Evolutionary conservation across 2,329 filamentous ascomycete genomes (phyloP), one percentile per base, ranked within the genome.

Genomic region (Colletotrichum phormii): DNA sequence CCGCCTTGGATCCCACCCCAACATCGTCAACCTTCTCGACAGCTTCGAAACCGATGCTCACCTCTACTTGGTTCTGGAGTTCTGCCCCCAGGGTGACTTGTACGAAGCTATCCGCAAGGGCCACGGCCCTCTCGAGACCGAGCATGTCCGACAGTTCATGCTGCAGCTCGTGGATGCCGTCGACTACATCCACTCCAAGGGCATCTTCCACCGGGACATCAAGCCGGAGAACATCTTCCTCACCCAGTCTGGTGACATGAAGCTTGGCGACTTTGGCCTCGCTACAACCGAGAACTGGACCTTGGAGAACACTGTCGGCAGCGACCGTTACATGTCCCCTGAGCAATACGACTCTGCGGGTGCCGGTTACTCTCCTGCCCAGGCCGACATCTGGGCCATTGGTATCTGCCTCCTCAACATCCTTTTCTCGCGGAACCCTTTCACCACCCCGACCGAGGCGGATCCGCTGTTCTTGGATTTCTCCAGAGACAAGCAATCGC

Each of bases 201-300:
- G 95, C 76, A 90, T 98, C 80, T 98, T 95, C 82, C 97, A 99
- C 81, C 94, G 97, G 74, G 97, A 99, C 83, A 98, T 99, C 90
- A 99, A 99, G 86, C 97, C 97, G 0, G 97, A 99, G 88, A 99
- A 99, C 87, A 98, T 99, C 83, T 98, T 99, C 82, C 88, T 99
- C 75, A 94, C 92, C 72, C 90, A 95, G 73, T 90, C 93, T 77
- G 96, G 96, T 66, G 89, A 92, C 51, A 94, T 98, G 93, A 99
- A 99, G 86, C 91, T 99, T 46, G 97, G 97, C 79, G 97, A 99
- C 83, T 98, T 98, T 81, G 97, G 97, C 67, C 88, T 99, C 75
- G 95, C 95, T 64, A 98, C 96, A 12, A 94, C 91, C 7, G 95
- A 97, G 74, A 88, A 91, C 77, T 98, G 95, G 95, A 97, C 94